phyloP scores from a whole-genome alignment of 2,329 filamentous ascomycete genomes.

The Lecanosticta acicola region DNA sequence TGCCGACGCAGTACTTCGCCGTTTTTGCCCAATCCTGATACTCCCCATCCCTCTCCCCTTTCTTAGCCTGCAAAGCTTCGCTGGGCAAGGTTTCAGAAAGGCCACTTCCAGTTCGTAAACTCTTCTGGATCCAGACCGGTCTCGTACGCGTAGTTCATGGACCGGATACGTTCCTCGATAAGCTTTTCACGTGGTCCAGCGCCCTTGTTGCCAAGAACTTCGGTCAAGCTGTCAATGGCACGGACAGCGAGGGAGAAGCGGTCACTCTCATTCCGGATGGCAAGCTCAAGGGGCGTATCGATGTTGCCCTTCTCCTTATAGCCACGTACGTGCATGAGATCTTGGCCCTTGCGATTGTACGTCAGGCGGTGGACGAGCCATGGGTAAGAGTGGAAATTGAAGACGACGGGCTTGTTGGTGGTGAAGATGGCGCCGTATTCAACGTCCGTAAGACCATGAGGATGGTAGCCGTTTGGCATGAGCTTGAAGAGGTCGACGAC shows the following conservation, averaged over 20 bases:
- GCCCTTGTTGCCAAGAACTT: conserved; percentile 57
- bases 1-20: neutral
- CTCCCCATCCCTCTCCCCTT: neutral
- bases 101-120: conserved; percentile 63
- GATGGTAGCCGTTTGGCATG: conserved; percentile 63
- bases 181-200: conserved; percentile 58
- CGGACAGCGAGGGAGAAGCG: conserved; percentile 71
- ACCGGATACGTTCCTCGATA: conserved; percentile 58
- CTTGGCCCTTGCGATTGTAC: conserved; percentile 65
- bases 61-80: neutral
- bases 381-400: conserved; percentile 81
- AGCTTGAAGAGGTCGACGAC: conserved; percentile 77
- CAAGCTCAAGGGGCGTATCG: conserved; percentile 71
- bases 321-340: conserved; percentile 67
- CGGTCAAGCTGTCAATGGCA: conserved; percentile 63
- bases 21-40: neutral
- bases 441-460: conserved; percentile 62
- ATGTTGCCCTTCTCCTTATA: conserved; percentile 83
- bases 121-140: conserved; percentile 63
- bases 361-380: conserved; percentile 73
- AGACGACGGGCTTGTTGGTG: conserved; percentile 64
- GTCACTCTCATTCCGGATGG: conserved; percentile 71
- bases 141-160: conserved; percentile 61
- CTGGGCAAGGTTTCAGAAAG: conserved; percentile 34
- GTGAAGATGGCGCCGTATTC: conserved; percentile 70